Base-by-base conservation (phyloP, 768 basidiomycete genomes). In the Punctularia strigosozonata region DNA sequence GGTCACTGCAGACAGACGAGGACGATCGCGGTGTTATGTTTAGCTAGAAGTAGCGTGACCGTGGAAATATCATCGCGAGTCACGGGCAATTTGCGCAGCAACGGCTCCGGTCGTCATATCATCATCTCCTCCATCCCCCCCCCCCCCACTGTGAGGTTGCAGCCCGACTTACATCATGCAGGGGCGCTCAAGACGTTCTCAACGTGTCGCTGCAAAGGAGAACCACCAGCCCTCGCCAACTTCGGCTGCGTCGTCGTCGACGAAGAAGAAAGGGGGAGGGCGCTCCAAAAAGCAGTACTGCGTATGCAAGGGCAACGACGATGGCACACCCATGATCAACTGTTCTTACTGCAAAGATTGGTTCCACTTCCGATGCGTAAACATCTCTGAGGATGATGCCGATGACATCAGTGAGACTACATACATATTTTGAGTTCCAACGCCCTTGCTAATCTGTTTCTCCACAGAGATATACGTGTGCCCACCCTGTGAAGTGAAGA, bases 341-440 rank as follows among this genome's bases (percentile, higher is more conserved):
- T 90, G 87, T 52, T 67, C 73, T 19, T 63, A 69, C 37, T 90
- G 87, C 55, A 65, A 61, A 19, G 77, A 77, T 45, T 88, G 86
- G 87, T 80, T 76, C 57, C 87, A 90, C 56, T 89, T 89, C 49
- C 58, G 60, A n/a, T 90, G 87, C 58, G 67, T 88, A 7, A 61
- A 71, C 42, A 55, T 89, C 35, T 65, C 56, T 41, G 71, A 74
- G 46, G 60, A 66, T 37, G 69, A 78, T 46, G 86, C 86, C 6
- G 77, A 77, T 50, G 79, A 84, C 54, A 81, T 90, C 56, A 73
- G 84, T 86, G 56, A 66, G 84, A 40, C 15, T 17, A 26, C 12
- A 22, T 33, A 13, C 37, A 36, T 42, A 42, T 36, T 36, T 41
- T 19, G 14, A 7, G 37, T 23, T 5, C 36, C 2, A 19, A 18